Base-by-base conservation (phyloP, 192 early-diverging fungal species). In the Geranomyces michiganensis region DNA sequence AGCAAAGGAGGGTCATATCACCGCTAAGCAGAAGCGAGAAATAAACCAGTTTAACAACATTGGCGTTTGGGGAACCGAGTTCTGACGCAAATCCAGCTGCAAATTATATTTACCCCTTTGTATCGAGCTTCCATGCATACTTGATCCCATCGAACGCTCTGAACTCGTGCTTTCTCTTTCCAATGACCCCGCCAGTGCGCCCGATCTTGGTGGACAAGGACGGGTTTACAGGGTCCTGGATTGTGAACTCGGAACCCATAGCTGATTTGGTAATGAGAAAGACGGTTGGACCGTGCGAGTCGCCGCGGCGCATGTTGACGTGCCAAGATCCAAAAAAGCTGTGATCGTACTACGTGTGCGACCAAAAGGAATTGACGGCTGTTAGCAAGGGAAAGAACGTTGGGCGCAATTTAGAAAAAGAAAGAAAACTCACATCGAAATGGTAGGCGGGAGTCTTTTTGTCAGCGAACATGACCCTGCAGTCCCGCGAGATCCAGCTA, bases 251-350 rank as follows among this genome's bases (percentile, higher is more conserved):
- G 53, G 53, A 70, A 13, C 68, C 68, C 10, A 70, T 33, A 0
- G 68, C 68, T 0, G 68, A 59, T 29, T 70, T 70, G 33, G 24
- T 70, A 29, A 70, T 70, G 33, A 70, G 58, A 32, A 70, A 70
- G 19, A 59, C 58, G 68, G 56, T 61, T 0, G 68, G 68, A 26
- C 68, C 68, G 14, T 70, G 30, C 8, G 68, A 43, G 22, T 27
- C 56, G 68, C 56, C 44, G 27, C 68, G 68, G 58, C 68, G 68
- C 68, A 70, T 70, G 45, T 70, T 70, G 56, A 70, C 68, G 27
- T 70, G 68, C 68, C 68, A 70, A 24, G 56, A 9, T 0, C 68
- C 68, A 61, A 70, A 61, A 41, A 70, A 61, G 22, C 56, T 61
- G 45, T 47, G 29, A 19, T 56, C 56, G 33, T 70, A 70, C 58